Conservation (phyloP, 352 stramenopile species). For the Phytophthora melonis region DNA sequence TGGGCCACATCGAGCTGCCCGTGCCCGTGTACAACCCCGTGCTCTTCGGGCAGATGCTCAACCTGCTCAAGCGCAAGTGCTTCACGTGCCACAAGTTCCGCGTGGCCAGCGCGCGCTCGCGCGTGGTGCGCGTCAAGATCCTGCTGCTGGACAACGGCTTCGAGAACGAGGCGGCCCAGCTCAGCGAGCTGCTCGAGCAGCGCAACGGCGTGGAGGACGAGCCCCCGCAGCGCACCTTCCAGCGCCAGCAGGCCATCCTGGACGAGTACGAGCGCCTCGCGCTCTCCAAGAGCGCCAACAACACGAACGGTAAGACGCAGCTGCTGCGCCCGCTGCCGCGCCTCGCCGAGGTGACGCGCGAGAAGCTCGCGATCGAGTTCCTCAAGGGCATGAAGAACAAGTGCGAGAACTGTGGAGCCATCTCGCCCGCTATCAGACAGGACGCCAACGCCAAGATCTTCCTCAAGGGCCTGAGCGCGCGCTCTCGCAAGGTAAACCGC, state of each 20-base stretch:
- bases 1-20: constrained; percentile 99
- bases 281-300: constrained; percentile 54
- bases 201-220: constrained; percentile 90
- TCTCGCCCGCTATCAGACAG: constrained; percentile 96
- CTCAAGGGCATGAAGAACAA: constrained; percentile 93
- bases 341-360: constrained; percentile 74
- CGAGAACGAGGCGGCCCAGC: constrained; percentile 78
- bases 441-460: constrained; percentile 99
- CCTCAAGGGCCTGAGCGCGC: constrained; percentile 87
- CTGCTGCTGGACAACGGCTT: constrained; percentile 92
- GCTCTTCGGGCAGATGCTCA: constrained; percentile 95
- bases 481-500: constrained; percentile 84
- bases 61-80: constrained; percentile 98
- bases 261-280: constrained; percentile 91
- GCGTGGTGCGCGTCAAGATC: constrained; percentile 92
- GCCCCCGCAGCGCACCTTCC: constrained; percentile 69
- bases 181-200: constrained; percentile 86
- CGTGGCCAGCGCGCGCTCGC: constrained; percentile 73
- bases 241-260: constrained; percentile 87
- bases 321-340: constrained; percentile 64
- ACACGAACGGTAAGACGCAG: constrained; percentile 34
- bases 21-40: constrained; percentile 99
- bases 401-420: constrained; percentile 98
- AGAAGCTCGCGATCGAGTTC: constrained; percentile 91
- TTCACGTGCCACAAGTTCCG: constrained; percentile 98